These are phyloP conservation scores for Globisporangium middletonii DNA, from an alignment of 352 stramenopile species.

Conservation along the genomic window DNA sequence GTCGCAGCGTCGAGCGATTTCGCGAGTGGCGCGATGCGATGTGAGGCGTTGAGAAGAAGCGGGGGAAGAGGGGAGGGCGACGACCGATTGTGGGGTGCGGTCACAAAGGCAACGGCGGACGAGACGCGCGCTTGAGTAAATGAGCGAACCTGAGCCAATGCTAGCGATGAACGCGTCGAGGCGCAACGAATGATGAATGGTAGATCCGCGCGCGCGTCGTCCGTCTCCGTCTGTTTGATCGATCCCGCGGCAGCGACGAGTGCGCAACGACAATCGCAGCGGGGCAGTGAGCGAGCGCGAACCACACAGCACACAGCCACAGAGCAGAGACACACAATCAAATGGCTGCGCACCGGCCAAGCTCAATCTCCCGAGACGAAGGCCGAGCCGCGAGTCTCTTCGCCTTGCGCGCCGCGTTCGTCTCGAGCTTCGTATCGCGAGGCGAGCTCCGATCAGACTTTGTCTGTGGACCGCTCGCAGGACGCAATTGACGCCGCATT, in stretches of 20 bases:
- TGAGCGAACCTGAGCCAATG: background rate
- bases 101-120: background rate
- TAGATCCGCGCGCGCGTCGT: no score
- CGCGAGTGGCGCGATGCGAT: background rate
- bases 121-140: background rate
- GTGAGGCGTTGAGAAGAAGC: background rate
- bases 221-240: no score
- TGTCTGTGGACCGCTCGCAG: background rate
- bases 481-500: no score
- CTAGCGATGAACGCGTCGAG: background rate
- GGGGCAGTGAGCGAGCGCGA: no score
- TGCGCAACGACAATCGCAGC: background rate
- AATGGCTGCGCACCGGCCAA: no score
- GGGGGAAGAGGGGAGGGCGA: slow-evolving; percentile 1
- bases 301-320: background rate
- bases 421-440: background rate
- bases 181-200: no score
- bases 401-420: background rate
- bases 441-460: background rate
- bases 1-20: background rate
- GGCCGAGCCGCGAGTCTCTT: no score
- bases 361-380: no score
- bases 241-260: no score
- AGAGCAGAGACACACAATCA: background rate
- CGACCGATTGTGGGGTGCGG: background rate